Conservation (phyloP, 2,329 filamentous ascomycete genomes). For the Aspergillus fischeri region DNA sequence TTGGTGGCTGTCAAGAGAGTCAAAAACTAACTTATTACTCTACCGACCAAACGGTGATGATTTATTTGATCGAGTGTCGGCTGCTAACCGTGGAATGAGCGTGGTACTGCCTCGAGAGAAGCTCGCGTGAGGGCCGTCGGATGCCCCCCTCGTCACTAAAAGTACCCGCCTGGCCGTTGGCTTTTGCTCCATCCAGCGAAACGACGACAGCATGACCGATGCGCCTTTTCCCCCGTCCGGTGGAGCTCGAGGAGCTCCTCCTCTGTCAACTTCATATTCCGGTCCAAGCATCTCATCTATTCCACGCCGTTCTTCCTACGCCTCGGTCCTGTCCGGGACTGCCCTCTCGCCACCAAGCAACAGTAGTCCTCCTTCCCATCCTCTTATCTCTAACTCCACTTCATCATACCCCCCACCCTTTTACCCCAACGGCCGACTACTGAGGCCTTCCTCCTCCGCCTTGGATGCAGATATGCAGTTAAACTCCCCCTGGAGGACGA, state of each 20-base stretch:
- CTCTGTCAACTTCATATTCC: slow-evolving; percentile 31
- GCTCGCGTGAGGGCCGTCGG: slow-evolving; percentile 4
- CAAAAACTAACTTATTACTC: background rate
- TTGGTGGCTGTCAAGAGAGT: background rate
- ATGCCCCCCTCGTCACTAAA: slow-evolving; percentile 1
- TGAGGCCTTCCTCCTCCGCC: slow-evolving; percentile 35
- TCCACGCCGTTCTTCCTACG: slow-evolving; percentile 57
- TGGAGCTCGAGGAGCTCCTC: slow-evolving; percentile 34
- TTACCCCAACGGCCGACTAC: slow-evolving; percentile 28
- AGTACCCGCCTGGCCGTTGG: slow-evolving; percentile 5
- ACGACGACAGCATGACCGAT: slow-evolving; percentile 42
- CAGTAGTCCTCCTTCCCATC: slow-evolving; percentile 51
- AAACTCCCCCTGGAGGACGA: slow-evolving; percentile 45
- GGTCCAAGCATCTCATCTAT: slow-evolving; percentile 35
- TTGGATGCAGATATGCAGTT: slow-evolving; percentile 49
- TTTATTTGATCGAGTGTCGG: background rate
- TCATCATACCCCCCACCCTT: slow-evolving; percentile 35
- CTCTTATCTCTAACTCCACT: slow-evolving; percentile 45
- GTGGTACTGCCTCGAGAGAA: background rate
- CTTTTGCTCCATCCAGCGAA: slow-evolving; percentile 14
- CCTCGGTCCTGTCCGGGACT: slow-evolving; percentile 56
- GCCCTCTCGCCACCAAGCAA: slow-evolving; percentile 36
- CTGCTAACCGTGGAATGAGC: background rate
- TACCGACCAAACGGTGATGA: background rate
- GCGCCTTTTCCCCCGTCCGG: slow-evolving; percentile 39